phyloP scores from a whole-genome alignment of 495 filamentous ascomycete genomes.

The Amorphotheca resinae region DNA sequence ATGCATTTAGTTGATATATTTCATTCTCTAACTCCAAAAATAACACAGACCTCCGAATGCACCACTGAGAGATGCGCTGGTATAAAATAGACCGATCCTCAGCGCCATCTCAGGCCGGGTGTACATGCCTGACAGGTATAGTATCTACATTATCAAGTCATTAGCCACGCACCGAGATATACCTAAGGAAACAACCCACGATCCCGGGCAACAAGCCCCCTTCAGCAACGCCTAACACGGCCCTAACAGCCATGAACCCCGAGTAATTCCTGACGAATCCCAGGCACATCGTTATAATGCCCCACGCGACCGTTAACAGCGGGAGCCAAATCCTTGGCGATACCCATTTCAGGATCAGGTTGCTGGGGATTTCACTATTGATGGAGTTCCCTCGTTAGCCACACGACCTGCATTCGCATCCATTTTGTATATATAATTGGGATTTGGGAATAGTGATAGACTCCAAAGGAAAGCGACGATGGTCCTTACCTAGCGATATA shows the following conservation, averaged over 20 bases:
- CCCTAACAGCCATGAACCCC: conserved; percentile 72
- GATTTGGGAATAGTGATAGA: no score
- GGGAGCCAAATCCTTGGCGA: conserved; percentile 50
- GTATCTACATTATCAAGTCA: conserved; percentile 23
- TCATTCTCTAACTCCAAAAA: no score
- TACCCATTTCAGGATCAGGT: conserved; percentile 51
- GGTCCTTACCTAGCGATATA: conserved; percentile 31
- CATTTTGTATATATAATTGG: no score
- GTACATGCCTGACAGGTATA: conserved; percentile 42
- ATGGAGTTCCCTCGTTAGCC: conserved; percentile 6
- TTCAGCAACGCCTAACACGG: conserved; percentile 74
- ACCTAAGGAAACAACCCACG: conserved; percentile 20
- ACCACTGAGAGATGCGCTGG: conserved; percentile 42
- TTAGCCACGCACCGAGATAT: neutral
- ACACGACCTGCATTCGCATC: conserved; percentile 39
- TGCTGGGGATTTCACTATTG: conserved; percentile 50
- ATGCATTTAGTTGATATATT: neutral
- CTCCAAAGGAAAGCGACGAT: conserved; percentile 24
- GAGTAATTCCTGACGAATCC: conserved; percentile 67
- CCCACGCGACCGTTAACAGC: conserved; percentile 46
- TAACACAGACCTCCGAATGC: conserved; percentile 37
- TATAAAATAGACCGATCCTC: conserved; percentile 47
- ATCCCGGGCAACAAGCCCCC: conserved; percentile 81
- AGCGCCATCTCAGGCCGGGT: conserved; percentile 47
- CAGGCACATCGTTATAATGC: conserved; percentile 56